Evolutionary conservation across 805 yeast genomes (phyloP).

Genomic region (Pichia occidentalis): DNA sequence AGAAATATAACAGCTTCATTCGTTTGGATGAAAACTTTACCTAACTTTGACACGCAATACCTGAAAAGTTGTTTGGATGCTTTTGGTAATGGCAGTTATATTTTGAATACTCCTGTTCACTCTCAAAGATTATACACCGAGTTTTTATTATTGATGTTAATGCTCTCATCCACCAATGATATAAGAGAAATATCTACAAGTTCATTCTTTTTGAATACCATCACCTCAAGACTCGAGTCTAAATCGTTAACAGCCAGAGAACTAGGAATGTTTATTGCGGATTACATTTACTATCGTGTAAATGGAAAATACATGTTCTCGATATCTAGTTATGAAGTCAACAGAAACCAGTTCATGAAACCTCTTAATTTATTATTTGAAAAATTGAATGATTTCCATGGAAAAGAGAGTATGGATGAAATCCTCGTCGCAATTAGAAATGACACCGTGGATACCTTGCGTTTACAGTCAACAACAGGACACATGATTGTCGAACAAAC

Average conservation of each 20-base stretch:
- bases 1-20: conserved; percentile 1
- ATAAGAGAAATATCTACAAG: conserved; percentile 31
- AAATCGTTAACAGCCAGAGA: conserved; percentile 38
- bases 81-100: conserved; percentile 23
- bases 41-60: neutral
- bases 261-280: conserved; percentile 55
- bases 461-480: too few species aligned
- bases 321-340: conserved; percentile 19
- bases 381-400: neutral
- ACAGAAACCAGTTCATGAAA: conserved; percentile 14
- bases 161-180: conserved; percentile 19
- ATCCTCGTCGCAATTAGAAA: too few species aligned
- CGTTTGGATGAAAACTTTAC: conserved; percentile 6
- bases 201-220: conserved; percentile 38
- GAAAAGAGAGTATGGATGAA: neutral
- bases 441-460: too few species aligned
- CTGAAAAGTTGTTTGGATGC: conserved; percentile 7
- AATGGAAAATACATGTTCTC: conserved; percentile 30
- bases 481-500: neutral
- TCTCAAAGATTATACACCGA: conserved; percentile 46
- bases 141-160: conserved; percentile 35
- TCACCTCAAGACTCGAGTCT: conserved; percentile 51
- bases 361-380: conserved; percentile 1
- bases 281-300: conserved; percentile 33
- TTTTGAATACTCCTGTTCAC: conserved; percentile 30